phyloP scores from a whole-genome alignment of 164 flowering plant genomes.

The Cinnamomum micranthum region DNA sequence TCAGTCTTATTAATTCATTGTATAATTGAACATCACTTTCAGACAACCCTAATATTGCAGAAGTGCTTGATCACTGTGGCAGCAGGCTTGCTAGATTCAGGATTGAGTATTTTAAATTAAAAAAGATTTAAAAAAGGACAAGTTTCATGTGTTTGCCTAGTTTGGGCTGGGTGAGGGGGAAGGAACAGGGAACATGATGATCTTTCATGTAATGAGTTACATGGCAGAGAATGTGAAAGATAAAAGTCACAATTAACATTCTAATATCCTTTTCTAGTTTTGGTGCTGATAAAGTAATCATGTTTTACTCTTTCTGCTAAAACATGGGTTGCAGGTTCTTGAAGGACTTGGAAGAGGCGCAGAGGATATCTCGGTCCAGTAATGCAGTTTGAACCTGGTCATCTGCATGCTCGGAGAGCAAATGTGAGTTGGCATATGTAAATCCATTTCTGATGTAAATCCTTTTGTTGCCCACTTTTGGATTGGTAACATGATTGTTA shows the following conservation, averaged over 20 bases:
- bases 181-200: too few relatives aligned
- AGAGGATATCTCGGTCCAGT: slow-evolving; percentile 24
- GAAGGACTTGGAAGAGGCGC: slow-evolving; percentile 41
- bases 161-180: too few relatives aligned
- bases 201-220: too few relatives aligned
- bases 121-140: background rate
- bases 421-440: background rate
- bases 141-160: too few relatives aligned
- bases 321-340: slow-evolving; percentile 21
- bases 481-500: background rate
- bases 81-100: background rate
- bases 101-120: too few relatives aligned
- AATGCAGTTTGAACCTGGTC: slow-evolving; percentile 8
- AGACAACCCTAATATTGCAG: background rate
- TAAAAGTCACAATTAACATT: background rate
- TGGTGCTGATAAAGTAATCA: background rate
- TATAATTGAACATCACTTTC: background rate
- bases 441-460: background rate
- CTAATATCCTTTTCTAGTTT: too few relatives aligned
- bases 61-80: background rate
- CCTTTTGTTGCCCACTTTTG: background rate
- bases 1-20: background rate
- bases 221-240: too few relatives aligned
- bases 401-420: background rate
- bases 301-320: background rate